Conservation (phyloP, 805 yeast genomes). For the Priceomyces haplophilus region DNA sequence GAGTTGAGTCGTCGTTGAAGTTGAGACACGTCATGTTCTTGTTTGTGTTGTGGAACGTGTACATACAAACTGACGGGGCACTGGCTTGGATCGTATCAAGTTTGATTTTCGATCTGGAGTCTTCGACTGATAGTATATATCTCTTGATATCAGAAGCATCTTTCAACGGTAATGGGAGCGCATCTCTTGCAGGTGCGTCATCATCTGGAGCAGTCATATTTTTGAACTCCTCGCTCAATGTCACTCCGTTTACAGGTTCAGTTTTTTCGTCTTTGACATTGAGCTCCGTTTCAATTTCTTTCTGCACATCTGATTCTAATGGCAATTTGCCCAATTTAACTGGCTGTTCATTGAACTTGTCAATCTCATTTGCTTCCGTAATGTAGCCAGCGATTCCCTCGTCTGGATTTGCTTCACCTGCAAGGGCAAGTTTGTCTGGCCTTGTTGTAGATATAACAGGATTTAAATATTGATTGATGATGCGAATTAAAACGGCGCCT, state of each 20-base stretch:
- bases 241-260: conserved; percentile 32
- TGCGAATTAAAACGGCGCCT: conserved; percentile 80
- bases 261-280: conserved; percentile 66
- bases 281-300: conserved; percentile 82
- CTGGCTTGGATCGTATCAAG: conserved; percentile 65
- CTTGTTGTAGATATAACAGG: conserved; percentile 43
- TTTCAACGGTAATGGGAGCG: conserved; percentile 81
- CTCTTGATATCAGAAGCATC: conserved; percentile 76
- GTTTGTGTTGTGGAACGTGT: conserved; percentile 94
- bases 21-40: conserved; percentile 82
- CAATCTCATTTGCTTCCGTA: conserved; percentile 46
- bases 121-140: conserved; percentile 76
- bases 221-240: conserved; percentile 38
- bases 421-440: conserved; percentile 40
- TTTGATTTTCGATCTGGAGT: conserved; percentile 70
- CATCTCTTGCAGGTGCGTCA: conserved; percentile 71
- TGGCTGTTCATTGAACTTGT: conserved; percentile 63
- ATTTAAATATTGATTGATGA: conserved; percentile 79
- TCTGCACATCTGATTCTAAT: conserved; percentile 75
- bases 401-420: conserved; percentile 47
- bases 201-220: conserved; percentile 48
- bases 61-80: conserved; percentile 95
- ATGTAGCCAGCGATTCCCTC: conserved; percentile 52
- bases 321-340: conserved; percentile 85
- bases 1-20: conserved; percentile 81